phyloP scores from a whole-genome alignment of 768 basidiomycete species.

The Arthromyces matolae region DNA sequence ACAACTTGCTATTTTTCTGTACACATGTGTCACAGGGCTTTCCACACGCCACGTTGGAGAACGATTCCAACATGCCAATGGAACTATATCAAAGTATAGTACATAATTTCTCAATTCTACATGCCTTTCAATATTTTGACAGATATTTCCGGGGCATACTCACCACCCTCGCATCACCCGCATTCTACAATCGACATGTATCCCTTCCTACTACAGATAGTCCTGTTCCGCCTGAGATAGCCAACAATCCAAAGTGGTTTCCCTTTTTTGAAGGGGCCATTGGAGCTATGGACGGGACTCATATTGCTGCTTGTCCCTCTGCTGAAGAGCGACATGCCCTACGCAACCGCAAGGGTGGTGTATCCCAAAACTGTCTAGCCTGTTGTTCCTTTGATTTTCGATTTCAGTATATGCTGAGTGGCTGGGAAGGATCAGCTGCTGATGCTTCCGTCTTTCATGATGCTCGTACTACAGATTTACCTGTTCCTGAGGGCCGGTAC shows the following conservation, averaged over 20 bases:
- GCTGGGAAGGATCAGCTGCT: neutral
- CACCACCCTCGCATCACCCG: neutral
- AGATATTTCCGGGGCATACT: neutral
- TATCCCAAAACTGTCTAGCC: neutral
- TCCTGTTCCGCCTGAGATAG: neutral
- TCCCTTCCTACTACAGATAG: neutral
- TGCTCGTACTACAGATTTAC: neutral
- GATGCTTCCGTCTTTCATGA: neutral
- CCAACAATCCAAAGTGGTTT: too few relatives aligned
- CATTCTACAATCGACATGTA: neutral
- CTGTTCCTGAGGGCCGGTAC: neutral
- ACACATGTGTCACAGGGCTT: constrained; percentile 23
- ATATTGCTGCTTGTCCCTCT: too few relatives aligned
- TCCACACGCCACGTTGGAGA: constrained; percentile 25
- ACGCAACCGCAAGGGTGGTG: neutral
- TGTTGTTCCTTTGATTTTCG: neutral
- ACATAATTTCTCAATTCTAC: too few relatives aligned
- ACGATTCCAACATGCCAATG: too few relatives aligned
- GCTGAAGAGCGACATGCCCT: too few relatives aligned
- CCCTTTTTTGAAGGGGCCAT: too few relatives aligned
- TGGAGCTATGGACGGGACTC: too few relatives aligned
- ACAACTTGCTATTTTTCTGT: constrained; percentile 26
- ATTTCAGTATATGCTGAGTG: neutral
- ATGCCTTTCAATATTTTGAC: too few relatives aligned
- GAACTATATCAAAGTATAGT: too few relatives aligned